phyloP scores from a whole-genome alignment of 148 eudicot genomes.

The Agrostemma githago region DNA sequence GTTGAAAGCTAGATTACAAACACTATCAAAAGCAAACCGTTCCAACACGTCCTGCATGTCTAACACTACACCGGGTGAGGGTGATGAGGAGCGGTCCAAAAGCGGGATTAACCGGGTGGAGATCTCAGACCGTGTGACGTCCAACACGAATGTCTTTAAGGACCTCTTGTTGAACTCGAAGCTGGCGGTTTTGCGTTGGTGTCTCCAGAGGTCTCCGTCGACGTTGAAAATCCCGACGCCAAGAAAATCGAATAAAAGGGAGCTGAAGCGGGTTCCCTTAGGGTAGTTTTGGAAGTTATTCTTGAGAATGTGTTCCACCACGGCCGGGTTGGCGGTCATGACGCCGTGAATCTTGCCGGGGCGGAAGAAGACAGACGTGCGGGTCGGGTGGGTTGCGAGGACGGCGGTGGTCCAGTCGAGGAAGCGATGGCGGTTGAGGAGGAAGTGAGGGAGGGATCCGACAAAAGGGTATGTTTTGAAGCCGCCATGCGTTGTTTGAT shows the following conservation, averaged over 20 bases:
- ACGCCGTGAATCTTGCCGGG: conserved; percentile 50
- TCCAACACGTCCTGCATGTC: conserved; percentile 70
- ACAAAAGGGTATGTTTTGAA: conserved; percentile 56
- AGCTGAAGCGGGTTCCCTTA: conserved; percentile 41
- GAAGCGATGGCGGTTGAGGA: conserved; percentile 67
- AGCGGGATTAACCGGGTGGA: conserved; percentile 43
- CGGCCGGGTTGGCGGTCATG: conserved; percentile 55
- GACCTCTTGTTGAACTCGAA: conserved; percentile 61
- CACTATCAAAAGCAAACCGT: conserved; percentile 60
- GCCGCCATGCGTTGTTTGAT: conserved; percentile 18
- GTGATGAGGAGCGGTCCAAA: conserved; percentile 23
- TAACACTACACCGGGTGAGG: conserved; percentile 25
- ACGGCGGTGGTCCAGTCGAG: conserved; percentile 56
- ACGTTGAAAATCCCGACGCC: conserved; percentile 73
- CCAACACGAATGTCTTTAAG: conserved; percentile 43
- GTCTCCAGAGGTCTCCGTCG: conserved; percentile 52
- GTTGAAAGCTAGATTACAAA: conserved; percentile 60
- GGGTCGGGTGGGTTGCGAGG: conserved; percentile 40
- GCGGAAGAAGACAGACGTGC: conserved; percentile 49
- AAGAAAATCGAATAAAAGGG: conserved; percentile 51
- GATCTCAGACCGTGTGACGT: conserved; percentile 35
- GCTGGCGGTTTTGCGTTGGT: conserved; percentile 68
- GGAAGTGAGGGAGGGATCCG: conserved; percentile 51
- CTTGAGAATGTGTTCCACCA: conserved; percentile 65
- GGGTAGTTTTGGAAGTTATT: conserved; percentile 62